Conservation (phyloP, 108 stramenopile species). For the Seminavis robusta region DNA sequence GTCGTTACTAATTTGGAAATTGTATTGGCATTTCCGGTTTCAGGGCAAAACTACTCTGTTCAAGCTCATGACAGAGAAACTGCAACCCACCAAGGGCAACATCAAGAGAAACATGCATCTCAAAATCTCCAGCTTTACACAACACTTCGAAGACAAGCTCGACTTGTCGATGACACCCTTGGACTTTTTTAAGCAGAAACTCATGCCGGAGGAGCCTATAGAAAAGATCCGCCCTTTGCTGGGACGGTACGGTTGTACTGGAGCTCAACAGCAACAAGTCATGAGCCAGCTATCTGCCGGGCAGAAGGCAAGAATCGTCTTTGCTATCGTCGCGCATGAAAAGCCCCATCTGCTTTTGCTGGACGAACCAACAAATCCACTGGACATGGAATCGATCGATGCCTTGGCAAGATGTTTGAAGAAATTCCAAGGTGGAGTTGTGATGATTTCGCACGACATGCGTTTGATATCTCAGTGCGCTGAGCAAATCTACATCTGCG, state of each 20-base stretch:
- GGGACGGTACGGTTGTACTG: slow-evolving; percentile 95
- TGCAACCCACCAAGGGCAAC: slow-evolving; percentile 87
- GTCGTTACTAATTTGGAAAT: not conserved
- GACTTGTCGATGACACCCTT: slow-evolving; percentile 94
- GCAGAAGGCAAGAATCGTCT: slow-evolving; percentile 96
- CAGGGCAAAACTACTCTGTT: slow-evolving; percentile 89
- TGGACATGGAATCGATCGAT: slow-evolving; percentile 98
- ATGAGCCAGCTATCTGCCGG: slow-evolving; percentile 94
- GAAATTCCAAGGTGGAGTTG: slow-evolving; percentile 96
- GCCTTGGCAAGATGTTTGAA: slow-evolving; percentile 94
- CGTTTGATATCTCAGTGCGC: slow-evolving; percentile 97
- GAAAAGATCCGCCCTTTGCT: slow-evolving; percentile 81
- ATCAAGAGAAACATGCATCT: slow-evolving; percentile 93
- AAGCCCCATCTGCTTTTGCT: slow-evolving; percentile 95
- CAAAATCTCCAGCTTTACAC: slow-evolving; percentile 93
- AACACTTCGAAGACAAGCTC: slow-evolving; percentile 98
- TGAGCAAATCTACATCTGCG: slow-evolving; percentile 96
- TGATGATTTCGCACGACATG: slow-evolving; percentile 99
- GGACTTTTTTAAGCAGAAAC: slow-evolving; percentile 91
- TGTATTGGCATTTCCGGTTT: not conserved
- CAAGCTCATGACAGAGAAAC: slow-evolving; percentile 91
- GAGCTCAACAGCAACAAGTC: slow-evolving; percentile 74
- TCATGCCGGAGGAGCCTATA: slow-evolving; percentile 76
- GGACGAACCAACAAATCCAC: slow-evolving; percentile 97
- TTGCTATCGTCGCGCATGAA: slow-evolving; percentile 95